Conservation (phyloP, 352 stramenopile genomes). For the Phytopythium delawarense region DNA sequence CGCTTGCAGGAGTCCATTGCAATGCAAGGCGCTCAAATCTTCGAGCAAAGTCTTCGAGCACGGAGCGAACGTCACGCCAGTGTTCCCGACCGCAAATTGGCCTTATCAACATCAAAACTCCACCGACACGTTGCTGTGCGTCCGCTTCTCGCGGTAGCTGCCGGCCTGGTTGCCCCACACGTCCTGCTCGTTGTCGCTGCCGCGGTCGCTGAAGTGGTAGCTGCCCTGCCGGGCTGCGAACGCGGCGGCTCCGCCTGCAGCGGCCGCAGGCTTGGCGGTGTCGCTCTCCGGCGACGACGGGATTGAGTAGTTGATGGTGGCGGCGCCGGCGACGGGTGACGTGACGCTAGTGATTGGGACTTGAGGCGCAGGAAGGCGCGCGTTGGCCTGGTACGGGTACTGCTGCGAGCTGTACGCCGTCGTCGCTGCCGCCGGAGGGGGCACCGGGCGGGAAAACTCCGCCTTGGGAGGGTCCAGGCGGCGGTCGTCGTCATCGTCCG, state of each 20-base stretch:
- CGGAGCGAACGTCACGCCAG: too few relatives aligned
- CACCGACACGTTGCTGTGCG: conserved; percentile 50
- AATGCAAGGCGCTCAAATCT: too few relatives aligned
- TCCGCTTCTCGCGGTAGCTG: conserved; percentile 39
- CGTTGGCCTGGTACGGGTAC: conserved; percentile 15
- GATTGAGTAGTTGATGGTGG: conserved; percentile 39
- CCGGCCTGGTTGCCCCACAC: conserved; percentile 38
- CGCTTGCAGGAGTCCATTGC: too few relatives aligned
- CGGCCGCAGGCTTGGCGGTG: conserved; percentile 9
- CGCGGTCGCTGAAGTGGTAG: conserved; percentile 28
- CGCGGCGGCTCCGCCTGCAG: background rate
- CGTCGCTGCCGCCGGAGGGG: conserved; percentile 22
- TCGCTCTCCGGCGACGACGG: conserved; percentile 43
- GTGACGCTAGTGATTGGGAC: conserved; percentile 7
- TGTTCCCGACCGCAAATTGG: background rate
- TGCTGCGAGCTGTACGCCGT: conserved; percentile 20
- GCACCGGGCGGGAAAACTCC: background rate
- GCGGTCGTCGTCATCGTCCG: conserved; percentile 42
- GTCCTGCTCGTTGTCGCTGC: conserved; percentile 24
- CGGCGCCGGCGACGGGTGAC: conserved; percentile 7
- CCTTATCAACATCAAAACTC: conserved; percentile 34
- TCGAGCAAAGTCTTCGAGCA: too few relatives aligned
- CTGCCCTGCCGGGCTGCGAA: conserved; percentile 11
- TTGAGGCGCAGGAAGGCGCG: conserved; percentile 3
- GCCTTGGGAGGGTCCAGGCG: conserved; percentile 17